These are phyloP conservation scores for Claviceps lovelessii DNA, from an alignment of 2,329 filamentous ascomycete species.

Conservation along the genomic window DNA sequence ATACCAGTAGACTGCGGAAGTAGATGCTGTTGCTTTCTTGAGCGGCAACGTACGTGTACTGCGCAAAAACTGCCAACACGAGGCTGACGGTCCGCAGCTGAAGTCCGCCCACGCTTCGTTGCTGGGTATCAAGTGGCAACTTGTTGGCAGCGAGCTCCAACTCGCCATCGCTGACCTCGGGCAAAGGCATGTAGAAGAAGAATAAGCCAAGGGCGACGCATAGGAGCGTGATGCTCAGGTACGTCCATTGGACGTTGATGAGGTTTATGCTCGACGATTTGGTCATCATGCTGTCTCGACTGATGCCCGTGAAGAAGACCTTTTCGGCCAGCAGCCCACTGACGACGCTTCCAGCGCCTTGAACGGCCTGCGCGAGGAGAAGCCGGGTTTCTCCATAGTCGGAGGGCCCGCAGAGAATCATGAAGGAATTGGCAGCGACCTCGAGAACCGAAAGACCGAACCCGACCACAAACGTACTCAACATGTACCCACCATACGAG, in stretches of 20 bases:
- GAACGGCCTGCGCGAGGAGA: conserved; percentile 60
- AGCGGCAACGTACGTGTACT: conserved; percentile 66
- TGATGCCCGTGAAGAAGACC: conserved; percentile 54
- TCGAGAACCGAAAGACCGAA: conserved; percentile 65
- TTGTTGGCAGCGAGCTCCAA: conserved; percentile 33
- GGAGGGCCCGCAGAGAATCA: conserved; percentile 56
- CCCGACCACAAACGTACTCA: conserved; percentile 59
- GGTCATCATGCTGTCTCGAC: conserved; percentile 14
- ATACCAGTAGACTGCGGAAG: conserved; percentile 37
- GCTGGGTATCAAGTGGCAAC: conserved; percentile 36
- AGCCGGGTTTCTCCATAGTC: conserved; percentile 62
- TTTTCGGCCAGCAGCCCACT: conserved; percentile 59
- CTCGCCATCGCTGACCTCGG: conserved; percentile 43
- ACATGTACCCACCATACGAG: conserved; percentile 66
- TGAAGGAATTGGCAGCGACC: conserved; percentile 65
- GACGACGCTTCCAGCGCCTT: conserved; percentile 60
- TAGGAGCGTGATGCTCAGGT: conserved; percentile 64
- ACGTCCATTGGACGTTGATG: conserved; percentile 70
- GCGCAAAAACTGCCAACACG: conserved; percentile 56
- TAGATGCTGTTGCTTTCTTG: conserved; percentile 53
- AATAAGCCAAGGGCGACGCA: conserved; percentile 56
- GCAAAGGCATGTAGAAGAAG: conserved; percentile 54
- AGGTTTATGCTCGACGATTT: conserved; percentile 31
- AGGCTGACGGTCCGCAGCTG: conserved; percentile 44
- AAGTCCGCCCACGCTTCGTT: conserved; percentile 33